These are phyloP conservation scores for Phytopythium sindhum DNA, from an alignment of 352 stramenopile species.

Conservation along the genomic window DNA sequence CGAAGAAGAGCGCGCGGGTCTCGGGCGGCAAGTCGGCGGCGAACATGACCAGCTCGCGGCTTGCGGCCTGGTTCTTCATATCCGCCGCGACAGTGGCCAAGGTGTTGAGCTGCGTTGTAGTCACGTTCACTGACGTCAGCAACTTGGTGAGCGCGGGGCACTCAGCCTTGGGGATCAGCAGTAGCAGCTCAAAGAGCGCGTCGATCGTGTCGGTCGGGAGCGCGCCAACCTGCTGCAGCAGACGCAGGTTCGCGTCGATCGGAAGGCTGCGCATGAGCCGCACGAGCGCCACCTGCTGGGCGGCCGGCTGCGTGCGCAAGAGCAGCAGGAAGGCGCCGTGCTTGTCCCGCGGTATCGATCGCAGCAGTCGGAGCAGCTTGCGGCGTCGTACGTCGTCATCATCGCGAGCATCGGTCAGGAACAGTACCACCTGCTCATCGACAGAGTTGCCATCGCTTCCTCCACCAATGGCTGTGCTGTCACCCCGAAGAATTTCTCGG, in stretches of 20 bases:
- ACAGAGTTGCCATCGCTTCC: slow-evolving; percentile 12
- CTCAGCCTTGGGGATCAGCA: slow-evolving; percentile 62
- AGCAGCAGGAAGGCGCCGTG: slow-evolving; percentile 43
- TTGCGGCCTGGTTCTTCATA: slow-evolving; percentile 74
- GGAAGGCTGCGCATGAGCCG: slow-evolving; percentile 63
- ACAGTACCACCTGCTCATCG: slow-evolving; percentile 39
- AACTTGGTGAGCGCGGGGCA: slow-evolving; percentile 53
- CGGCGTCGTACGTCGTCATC: slow-evolving; percentile 29
- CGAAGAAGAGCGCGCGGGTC: slow-evolving; percentile 47
- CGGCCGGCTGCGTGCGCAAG: slow-evolving; percentile 46
- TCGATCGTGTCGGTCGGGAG: slow-evolving; percentile 43
- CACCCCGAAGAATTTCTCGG: neutral
- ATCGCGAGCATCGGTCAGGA: slow-evolving; percentile 28
- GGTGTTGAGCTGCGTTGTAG: slow-evolving; percentile 24
- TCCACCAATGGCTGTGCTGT: neutral
- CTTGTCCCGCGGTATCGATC: slow-evolving; percentile 24
- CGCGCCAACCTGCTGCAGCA: slow-evolving; percentile 39
- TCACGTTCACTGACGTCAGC: slow-evolving; percentile 48
- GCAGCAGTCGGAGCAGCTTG: slow-evolving; percentile 49
- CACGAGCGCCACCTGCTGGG: slow-evolving; percentile 52
- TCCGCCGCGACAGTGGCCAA: slow-evolving; percentile 51
- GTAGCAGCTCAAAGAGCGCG: slow-evolving; percentile 58
- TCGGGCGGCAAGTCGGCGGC: slow-evolving; percentile 36
- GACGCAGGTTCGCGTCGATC: slow-evolving; percentile 33
- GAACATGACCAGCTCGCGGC: slow-evolving; percentile 59